phyloP scores from a whole-genome alignment of 2,329 filamentous ascomycete genomes.

The Apiospora malaysiana region DNA sequence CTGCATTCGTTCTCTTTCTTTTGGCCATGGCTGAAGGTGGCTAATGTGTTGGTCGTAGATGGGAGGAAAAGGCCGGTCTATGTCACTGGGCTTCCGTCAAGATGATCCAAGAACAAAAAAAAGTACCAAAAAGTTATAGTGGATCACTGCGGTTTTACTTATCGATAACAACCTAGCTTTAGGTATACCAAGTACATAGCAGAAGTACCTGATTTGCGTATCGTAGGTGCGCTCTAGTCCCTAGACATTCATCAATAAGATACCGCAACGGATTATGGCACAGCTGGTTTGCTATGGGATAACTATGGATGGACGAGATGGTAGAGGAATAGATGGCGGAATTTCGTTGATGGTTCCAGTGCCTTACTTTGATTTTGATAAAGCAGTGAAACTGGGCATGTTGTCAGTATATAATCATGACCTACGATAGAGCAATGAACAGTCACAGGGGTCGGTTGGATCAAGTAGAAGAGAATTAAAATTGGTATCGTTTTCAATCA shows the following conservation, averaged over 20 bases:
- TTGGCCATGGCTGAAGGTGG: slow-evolving; percentile 48
- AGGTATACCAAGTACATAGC: neutral
- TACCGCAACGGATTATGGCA: too few relatives aligned
- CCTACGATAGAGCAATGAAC: neutral
- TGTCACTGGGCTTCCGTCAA: neutral
- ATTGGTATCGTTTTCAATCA: slow-evolving; percentile 18
- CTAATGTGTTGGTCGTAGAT: slow-evolving; percentile 13
- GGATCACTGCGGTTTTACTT: neutral
- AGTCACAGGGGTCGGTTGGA: neutral
- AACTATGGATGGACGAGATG: too few relatives aligned
- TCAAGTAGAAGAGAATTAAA: neutral
- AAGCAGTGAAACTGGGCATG: too few relatives aligned
- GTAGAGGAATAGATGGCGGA: too few relatives aligned
- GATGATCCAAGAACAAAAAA: slow-evolving; percentile 21
- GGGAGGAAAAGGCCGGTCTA: slow-evolving; percentile 1
- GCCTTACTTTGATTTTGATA: too few relatives aligned
- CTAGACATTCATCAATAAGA: too few relatives aligned
- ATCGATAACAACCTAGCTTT: neutral
- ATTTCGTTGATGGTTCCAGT: too few relatives aligned
- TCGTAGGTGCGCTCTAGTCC: too few relatives aligned
- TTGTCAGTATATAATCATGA: too few relatives aligned
- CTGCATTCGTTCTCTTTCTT: slow-evolving; percentile 52
- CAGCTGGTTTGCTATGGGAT: too few relatives aligned
- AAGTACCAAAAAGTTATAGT: slow-evolving; percentile 10
- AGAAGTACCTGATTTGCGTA: too few relatives aligned